phyloP scores from a whole-genome alignment of 768 basidiomycete genomes.

The Suillus spraguei region DNA sequence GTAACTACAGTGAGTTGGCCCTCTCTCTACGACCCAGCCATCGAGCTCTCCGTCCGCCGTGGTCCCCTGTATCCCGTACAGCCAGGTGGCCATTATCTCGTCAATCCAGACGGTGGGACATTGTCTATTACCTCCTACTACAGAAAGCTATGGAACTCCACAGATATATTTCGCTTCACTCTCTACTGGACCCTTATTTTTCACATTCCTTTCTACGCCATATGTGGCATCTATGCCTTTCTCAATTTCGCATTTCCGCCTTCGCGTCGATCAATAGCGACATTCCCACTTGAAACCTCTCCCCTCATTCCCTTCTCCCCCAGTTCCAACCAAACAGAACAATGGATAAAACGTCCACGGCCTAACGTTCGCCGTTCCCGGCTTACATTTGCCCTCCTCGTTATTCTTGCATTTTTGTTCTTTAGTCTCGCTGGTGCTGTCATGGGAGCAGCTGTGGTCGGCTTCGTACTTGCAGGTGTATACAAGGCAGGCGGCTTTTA shows the following conservation, averaged over 20 bases:
- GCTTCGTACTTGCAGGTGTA: constrained; percentile 41
- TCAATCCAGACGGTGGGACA: constrained; percentile 32
- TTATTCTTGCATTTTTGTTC: constrained; percentile 38
- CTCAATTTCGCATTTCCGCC: constrained; percentile 44
- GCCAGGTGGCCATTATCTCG: constrained; percentile 38
- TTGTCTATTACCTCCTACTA: background rate
- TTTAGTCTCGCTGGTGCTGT: constrained; percentile 41
- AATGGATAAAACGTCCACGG: constrained; percentile 20
- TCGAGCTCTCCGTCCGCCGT: constrained; percentile 33
- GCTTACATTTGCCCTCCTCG: constrained; percentile 41
- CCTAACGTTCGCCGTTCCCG: constrained; percentile 41
- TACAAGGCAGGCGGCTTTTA: constrained; percentile 39
- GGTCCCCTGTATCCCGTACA: constrained; percentile 35
- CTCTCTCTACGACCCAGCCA: constrained; percentile 39
- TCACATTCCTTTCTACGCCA: constrained; percentile 42
- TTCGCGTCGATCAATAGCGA: constrained; percentile 15
- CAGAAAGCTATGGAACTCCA: background rate
- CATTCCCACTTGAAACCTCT: constrained; percentile 11
- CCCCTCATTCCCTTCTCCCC: background rate
- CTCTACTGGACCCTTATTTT: constrained; percentile 52
- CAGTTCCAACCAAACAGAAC: constrained; percentile 5
- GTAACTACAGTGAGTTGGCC: constrained; percentile 35
- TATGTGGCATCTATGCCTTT: constrained; percentile 45
- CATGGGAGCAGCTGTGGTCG: constrained; percentile 40
- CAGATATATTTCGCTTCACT: constrained; percentile 48